Evolutionary conservation across 2,329 filamentous ascomycete species (phyloP), one percentile per base, ranked within the genome.

Genomic region (Dendrostoma leiphaemia): DNA sequence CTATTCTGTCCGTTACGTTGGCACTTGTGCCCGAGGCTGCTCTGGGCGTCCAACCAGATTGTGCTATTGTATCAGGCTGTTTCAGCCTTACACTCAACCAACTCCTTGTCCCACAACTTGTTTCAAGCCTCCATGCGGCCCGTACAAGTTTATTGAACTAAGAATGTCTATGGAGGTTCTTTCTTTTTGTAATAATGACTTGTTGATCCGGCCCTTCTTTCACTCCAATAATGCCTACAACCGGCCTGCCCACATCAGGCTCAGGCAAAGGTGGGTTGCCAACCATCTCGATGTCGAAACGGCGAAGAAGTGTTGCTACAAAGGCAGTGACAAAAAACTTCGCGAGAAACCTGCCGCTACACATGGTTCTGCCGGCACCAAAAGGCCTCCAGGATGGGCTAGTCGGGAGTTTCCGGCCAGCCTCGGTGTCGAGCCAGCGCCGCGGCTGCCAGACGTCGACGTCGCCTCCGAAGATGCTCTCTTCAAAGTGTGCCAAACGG

Each of bases 231-330:
- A 31, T 53, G 6, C 50, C 50, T 4, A 53, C 2, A 1, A 53
- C 50, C 6, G 50, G 50, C 21, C 35, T 29, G 0, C 43, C 50
- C 23, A 24, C 34, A n/a, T 53, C 50, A 4, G 26, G 5, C n/a
- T 21, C 2, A 3, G 44, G 77, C 63, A 0, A 53, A 75, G 7
- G 74, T 77, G 31, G 75, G 73, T 1, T 74, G 70, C 48, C 70
- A 3, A 68, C 24, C 66, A 68, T 4, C 51, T 68, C 3, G 63
- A 63, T 0, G 59, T 68, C 31, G 67, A 67, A 59, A 3, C 64
- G 53, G 0, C 46, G 40, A 24, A 67, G 52, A 2, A 67, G n/a
- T 17, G 52, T 61, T 2, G 64, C 62, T 19, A 65, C 55, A 47
- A 67, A 65, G 0, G 48, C 26, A 0, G 53, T 53, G 1, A 62